Base-by-base conservation (phyloP, 2,329 filamentous ascomycete species). In the Passalora sequoiae region DNA sequence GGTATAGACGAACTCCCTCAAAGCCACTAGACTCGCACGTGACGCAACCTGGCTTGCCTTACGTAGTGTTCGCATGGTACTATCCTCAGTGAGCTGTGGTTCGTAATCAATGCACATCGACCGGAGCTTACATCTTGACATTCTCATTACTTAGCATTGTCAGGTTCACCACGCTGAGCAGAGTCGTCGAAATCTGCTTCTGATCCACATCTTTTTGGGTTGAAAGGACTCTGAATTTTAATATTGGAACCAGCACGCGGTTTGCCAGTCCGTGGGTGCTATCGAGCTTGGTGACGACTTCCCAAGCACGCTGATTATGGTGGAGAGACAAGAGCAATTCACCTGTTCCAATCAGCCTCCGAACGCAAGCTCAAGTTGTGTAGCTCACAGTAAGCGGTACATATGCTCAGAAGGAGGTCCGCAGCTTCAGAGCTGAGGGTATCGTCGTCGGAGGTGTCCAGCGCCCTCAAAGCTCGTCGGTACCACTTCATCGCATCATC, bases 401-500 rank as follows among this genome's bases (percentile, higher is more conserved):
- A 73, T 19, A 89, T 77, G 15, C 78, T 74, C 8, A 86, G 66
- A 24, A 78, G 75, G 22, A 91, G 70, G 41, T 89, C 81, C 17
- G 76, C 64, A 1, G 77, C 77, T 50, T 81, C 76, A 5, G 71
- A 66, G 20, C 80, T 80, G 3, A 84, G 64, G 13, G 67, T 64
- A 16, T 80, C 76, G 0, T 78, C 56, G 6, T 76, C 71, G 42
- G 79, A 77, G 15, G 59, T 56, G 38, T 75, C 73, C 19, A 89
- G 69, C 20, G 81, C 57, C 8, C 79, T 68, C 37, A 78, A 72
- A 2, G 86, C 81, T 51, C 85, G 75, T 43, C 82, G 74, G 1
- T 94, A 68, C 92, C 91, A 97, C 56, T 76, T 80, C 1, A 74
- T 61, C 1, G 86, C 83, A 32, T 74, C 60, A 1, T 66, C 56